Conservation (phyloP, 2,329 filamentous ascomycete genomes). For the Fusarium scirpi region DNA sequence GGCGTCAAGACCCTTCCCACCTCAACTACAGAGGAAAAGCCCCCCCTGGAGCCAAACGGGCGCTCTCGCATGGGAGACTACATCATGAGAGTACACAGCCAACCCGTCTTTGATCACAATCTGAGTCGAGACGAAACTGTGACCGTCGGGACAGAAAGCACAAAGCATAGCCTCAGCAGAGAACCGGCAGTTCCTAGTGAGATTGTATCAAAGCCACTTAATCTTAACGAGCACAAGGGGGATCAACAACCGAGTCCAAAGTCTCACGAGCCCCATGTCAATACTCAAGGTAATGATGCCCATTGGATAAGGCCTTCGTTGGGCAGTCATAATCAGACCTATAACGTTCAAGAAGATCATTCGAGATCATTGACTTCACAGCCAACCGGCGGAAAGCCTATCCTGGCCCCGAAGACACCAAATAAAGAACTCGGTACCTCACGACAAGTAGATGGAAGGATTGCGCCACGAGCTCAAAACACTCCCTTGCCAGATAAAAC, state of each 20-base stretch:
- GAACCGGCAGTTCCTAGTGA: slow-evolving; percentile 20
- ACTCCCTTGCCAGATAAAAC: not conserved
- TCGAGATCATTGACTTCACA: not conserved
- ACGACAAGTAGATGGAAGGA: not conserved
- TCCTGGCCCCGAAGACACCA: not conserved
- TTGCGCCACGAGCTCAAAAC: slow-evolving; percentile 3
- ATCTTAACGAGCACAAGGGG: slow-evolving; percentile 16
- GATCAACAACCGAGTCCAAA: slow-evolving; percentile 37
- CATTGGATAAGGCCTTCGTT: slow-evolving; percentile 22
- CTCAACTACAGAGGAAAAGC: slow-evolving; percentile 6
- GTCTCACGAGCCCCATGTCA: slow-evolving; percentile 33
- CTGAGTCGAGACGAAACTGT: slow-evolving; percentile 29
- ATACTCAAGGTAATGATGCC: slow-evolving; percentile 33
- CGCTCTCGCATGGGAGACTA: not conserved
- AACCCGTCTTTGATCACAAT: slow-evolving; percentile 18
- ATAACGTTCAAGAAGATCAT: slow-evolving; percentile 2
- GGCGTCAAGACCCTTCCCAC: slow-evolving; percentile 22
- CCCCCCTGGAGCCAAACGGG: slow-evolving; percentile 9
- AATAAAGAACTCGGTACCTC: not conserved
- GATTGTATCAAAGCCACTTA: slow-evolving; percentile 21
- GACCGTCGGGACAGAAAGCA: slow-evolving; percentile 6
- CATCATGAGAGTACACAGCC: not conserved
- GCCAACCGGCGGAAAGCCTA: not conserved
- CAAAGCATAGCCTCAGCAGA: slow-evolving; percentile 26
- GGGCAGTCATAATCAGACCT: slow-evolving; percentile 19